Evolutionary conservation across 1,139 yeast genomes (phyloP).

Genomic region (Sugiyamaella grinbergsii): DNA sequence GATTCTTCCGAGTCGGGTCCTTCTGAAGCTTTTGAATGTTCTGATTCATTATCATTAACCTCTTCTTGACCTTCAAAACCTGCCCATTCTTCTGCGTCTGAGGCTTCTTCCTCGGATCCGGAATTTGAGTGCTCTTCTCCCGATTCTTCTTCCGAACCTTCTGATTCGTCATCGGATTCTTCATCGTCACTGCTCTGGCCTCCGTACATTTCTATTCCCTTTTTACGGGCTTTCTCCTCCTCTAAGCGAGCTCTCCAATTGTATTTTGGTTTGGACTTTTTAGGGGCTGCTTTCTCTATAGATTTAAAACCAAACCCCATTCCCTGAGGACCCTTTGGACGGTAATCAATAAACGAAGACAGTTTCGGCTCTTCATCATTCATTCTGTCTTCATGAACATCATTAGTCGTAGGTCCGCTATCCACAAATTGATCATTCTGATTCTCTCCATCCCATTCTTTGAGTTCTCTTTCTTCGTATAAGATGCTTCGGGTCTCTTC

Average conservation of each 20-base stretch:
- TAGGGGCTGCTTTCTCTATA: slow-evolving; percentile 51
- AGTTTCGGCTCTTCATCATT: slow-evolving; percentile 35
- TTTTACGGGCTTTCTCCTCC: slow-evolving; percentile 46
- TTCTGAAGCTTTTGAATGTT: slow-evolving; percentile 24
- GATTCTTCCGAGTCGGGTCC: slow-evolving; percentile 34
- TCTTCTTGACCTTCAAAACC: slow-evolving; percentile 16
- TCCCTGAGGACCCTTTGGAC: slow-evolving; percentile 67
- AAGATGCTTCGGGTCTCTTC: slow-evolving; percentile 63
- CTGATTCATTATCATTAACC: slow-evolving; percentile 6
- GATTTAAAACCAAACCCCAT: slow-evolving; percentile 62
- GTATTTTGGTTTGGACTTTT: slow-evolving; percentile 51
- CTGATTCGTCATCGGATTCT: slow-evolving; percentile 28
- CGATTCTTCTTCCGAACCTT: not conserved
- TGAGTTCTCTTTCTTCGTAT: slow-evolving; percentile 68
- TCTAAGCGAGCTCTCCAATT: slow-evolving; percentile 62
- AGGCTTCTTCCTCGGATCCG: not conserved
- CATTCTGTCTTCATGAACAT: slow-evolving; percentile 23
- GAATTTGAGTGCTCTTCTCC: not conserved
- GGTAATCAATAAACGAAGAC: slow-evolving; percentile 68
- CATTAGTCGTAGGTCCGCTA: slow-evolving; percentile 13
- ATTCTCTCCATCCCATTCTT: slow-evolving; percentile 60
- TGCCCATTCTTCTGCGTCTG: slow-evolving; percentile 24
- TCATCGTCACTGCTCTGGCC: slow-evolving; percentile 31
- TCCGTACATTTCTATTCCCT: slow-evolving; percentile 36
- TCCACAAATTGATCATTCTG: slow-evolving; percentile 24